phyloP scores from a whole-genome alignment of 345 rosid genomes.

The Trapa bicornis region DNA sequence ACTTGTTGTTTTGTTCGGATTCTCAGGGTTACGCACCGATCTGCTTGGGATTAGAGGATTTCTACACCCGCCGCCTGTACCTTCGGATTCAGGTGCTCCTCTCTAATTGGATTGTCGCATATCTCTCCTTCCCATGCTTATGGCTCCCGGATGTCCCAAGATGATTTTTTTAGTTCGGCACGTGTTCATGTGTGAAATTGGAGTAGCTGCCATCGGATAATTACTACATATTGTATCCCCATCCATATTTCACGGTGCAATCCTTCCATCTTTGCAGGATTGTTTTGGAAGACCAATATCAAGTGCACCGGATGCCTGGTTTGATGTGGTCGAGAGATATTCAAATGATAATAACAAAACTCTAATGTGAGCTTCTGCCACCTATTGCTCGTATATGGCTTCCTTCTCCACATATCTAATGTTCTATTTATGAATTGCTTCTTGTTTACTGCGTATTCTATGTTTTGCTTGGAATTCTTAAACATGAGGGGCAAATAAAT shows the following conservation, averaged over 20 bases:
- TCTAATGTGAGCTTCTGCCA: conserved; percentile 33
- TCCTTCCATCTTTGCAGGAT: conserved; percentile 29
- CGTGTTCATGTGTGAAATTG: not conserved
- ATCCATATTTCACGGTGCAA: not conserved
- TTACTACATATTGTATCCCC: not conserved
- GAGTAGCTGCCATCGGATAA: not conserved
- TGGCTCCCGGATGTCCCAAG: no score
- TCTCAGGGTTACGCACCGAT: conserved; percentile 86
- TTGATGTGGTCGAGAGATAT: conserved; percentile 68
- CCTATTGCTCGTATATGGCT: no score
- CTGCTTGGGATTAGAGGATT: conserved; percentile 80
- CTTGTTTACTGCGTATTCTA: not conserved
- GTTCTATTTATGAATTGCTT: not conserved
- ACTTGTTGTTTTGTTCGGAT: not conserved
- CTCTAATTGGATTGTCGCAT: not conserved
- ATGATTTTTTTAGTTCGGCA: not conserved
- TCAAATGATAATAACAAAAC: conserved; percentile 79
- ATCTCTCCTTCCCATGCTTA: not conserved
- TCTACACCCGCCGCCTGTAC: conserved; percentile 70
- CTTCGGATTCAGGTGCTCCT: conserved; percentile 70
- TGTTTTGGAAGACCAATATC: conserved; percentile 81
- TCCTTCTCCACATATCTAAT: no score
- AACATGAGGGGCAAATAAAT: not conserved
- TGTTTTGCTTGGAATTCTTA: not conserved
- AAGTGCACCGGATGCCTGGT: conserved; percentile 88